phyloP scores from a whole-genome alignment of 78 protist species.

The Dictyostelium capitatum region DNA sequence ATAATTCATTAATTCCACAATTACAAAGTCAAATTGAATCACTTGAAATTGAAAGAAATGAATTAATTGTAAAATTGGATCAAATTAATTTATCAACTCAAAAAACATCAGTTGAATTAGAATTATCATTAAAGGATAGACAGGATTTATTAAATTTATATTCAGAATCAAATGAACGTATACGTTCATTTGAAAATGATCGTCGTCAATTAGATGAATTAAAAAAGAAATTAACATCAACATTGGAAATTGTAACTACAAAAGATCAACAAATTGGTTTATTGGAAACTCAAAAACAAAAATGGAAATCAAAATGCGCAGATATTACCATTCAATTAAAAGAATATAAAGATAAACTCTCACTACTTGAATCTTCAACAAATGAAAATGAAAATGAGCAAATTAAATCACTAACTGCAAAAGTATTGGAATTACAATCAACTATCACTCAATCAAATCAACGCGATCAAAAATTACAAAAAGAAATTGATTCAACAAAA shows the following conservation, averaged over 20 bases:
- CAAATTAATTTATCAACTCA: neutral
- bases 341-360: neutral
- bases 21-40: neutral
- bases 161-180: neutral
- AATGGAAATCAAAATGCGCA: slow-evolving; percentile 46
- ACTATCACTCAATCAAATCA: neutral
- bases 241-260: neutral
- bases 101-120: neutral
- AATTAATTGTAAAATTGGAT: neutral
- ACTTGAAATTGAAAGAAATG: neutral
- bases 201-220: neutral
- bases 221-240: neutral
- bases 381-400: neutral
- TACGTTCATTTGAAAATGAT: neutral
- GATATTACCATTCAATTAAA: neutral
- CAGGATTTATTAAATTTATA: neutral
- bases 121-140: neutral
- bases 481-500: neutral
- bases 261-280: neutral
- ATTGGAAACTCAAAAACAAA: slow-evolving; percentile 41
- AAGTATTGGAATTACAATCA: neutral
- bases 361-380: neutral
- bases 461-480: slow-evolving; percentile 1
- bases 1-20: neutral
- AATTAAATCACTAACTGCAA: neutral